Evolutionary conservation across 2,329 filamentous ascomycete genomes (phyloP).

Genomic region (Tolypocladium nubicola): DNA sequence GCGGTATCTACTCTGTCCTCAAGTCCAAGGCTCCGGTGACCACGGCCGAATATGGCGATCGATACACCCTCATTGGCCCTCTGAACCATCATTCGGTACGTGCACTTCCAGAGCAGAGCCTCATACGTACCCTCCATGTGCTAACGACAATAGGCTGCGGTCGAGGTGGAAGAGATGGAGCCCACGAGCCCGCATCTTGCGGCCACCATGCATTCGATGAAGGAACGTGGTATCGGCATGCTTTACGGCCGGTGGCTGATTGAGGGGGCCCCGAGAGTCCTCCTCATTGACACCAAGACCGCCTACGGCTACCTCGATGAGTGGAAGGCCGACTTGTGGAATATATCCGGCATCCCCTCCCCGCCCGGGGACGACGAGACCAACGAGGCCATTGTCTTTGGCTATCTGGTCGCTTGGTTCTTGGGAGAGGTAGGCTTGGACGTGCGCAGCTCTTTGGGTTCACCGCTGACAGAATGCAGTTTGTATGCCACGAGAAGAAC

Average conservation of each 20-base stretch:
- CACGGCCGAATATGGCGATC: constrained; percentile 94
- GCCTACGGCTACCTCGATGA: constrained; percentile 87
- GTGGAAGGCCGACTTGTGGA: constrained; percentile 97
- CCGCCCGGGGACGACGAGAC: constrained; percentile 88
- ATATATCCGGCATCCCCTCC: constrained; percentile 83
- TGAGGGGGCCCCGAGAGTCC: constrained; percentile 84
- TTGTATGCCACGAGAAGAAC: constrained; percentile 84
- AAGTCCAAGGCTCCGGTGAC: constrained; percentile 98
- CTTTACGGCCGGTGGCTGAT: constrained; percentile 96
- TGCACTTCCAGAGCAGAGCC: constrained; percentile 1
- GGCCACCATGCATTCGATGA: constrained; percentile 84
- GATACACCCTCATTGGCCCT: constrained; percentile 90
- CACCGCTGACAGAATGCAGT: constrained; percentile 39
- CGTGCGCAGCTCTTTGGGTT: not conserved
- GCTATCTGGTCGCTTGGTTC: constrained; percentile 96
- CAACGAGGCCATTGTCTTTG: constrained; percentile 95
- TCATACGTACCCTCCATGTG: not conserved
- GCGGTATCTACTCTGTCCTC: constrained; percentile 97
- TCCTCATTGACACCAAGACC: constrained; percentile 90
- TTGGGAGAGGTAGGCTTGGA: constrained; percentile 68
- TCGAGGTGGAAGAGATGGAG: constrained; percentile 90
- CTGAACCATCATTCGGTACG: constrained; percentile 82
- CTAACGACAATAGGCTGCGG: constrained; percentile 57
- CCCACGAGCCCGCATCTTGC: constrained; percentile 71
- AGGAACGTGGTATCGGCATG: constrained; percentile 77